Percentiles rank a stretch among this genome's conserved stretches.
Conservation (phyloP, 164 flowering plant genomes). For the Liquidambar formosana region DNA sequence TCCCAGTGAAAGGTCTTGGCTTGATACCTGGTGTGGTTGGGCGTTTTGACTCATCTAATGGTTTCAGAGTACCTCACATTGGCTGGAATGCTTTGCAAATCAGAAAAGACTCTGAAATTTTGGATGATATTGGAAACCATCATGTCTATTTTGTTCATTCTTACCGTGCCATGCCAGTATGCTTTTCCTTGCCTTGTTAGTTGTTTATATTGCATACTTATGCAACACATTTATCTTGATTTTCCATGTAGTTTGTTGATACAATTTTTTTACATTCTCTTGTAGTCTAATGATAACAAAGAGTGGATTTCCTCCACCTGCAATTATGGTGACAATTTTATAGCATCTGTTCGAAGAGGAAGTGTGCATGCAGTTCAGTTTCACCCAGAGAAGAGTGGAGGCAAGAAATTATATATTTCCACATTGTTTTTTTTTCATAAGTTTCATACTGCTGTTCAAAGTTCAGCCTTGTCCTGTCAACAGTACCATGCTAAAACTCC, state of each 20-base stretch:
- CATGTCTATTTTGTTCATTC: slow-evolving; percentile 99
- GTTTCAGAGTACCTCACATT: slow-evolving; percentile 89
- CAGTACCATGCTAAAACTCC: background rate
- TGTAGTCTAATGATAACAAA: slow-evolving; percentile 72
- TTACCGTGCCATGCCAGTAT: slow-evolving; percentile 86
- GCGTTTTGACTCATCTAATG: slow-evolving; percentile 86
- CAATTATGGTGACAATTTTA: slow-evolving; percentile 83
- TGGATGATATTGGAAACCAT: slow-evolving; percentile 70
- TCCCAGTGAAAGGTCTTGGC: slow-evolving; percentile 90
- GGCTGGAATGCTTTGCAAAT: slow-evolving; percentile 93
- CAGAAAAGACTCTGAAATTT: slow-evolving; percentile 61
- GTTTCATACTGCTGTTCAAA: background rate
- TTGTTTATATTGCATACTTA: slow-evolving; percentile 5
- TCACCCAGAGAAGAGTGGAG: slow-evolving; percentile 99
- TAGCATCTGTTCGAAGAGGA: slow-evolving; percentile 86
- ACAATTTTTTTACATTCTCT: slow-evolving; percentile 4
- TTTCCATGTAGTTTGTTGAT: background rate
- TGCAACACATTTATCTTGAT: background rate
- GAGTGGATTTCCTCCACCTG: slow-evolving; percentile 97
- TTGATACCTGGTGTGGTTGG: slow-evolving; percentile 94
- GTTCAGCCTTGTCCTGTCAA: background rate
- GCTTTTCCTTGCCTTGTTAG: slow-evolving; percentile 6
- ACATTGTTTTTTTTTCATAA: background rate
- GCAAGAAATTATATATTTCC: slow-evolving; percentile 33
- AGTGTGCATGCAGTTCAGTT: slow-evolving; percentile 97